These are phyloP conservation scores for Arachis monticola DNA, from an alignment of 331 rosid genomes.

Conservation along the genomic window DNA sequence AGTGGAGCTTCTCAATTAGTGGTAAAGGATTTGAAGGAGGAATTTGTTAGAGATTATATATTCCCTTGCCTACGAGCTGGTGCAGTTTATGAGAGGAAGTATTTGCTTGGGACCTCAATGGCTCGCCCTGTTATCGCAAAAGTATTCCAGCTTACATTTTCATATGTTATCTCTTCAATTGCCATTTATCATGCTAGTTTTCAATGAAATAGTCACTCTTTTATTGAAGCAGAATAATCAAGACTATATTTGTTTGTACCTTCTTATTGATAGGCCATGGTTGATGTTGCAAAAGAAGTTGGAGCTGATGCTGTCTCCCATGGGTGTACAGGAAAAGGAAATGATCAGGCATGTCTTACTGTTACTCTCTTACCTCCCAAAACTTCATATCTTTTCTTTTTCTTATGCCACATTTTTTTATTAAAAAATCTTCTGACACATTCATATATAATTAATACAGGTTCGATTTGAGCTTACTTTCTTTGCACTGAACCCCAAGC, in stretches of 20 bases:
- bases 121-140: constrained; percentile 97
- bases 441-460: constrained; percentile 41
- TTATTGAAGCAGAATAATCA: background rate
- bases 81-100: constrained; percentile 92
- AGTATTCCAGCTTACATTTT: constrained; percentile 51
- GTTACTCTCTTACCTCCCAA: constrained; percentile 14
- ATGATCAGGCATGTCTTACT: constrained; percentile 75
- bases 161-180: constrained; percentile 4
- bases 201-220: background rate
- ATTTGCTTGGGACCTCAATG: constrained; percentile 93
- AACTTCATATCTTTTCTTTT: background rate
- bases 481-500: constrained; percentile 88
- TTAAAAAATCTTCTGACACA: background rate
- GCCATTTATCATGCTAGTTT: constrained; percentile 9
- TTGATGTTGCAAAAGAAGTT: constrained; percentile 89
- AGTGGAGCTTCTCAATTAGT: constrained; percentile 94
- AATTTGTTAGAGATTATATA: constrained; percentile 80
- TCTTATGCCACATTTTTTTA: constrained; percentile 29
- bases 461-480: constrained; percentile 96
- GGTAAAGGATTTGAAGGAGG: constrained; percentile 87
- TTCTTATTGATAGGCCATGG: constrained; percentile 75
- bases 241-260: background rate
- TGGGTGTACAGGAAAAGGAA: constrained; percentile 98
- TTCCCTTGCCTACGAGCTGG: constrained; percentile 95
- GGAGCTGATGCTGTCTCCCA: constrained; percentile 99